phyloP scores from a whole-genome alignment of 1,139 yeast genomes.

The Yamadazyma taylorii region DNA sequence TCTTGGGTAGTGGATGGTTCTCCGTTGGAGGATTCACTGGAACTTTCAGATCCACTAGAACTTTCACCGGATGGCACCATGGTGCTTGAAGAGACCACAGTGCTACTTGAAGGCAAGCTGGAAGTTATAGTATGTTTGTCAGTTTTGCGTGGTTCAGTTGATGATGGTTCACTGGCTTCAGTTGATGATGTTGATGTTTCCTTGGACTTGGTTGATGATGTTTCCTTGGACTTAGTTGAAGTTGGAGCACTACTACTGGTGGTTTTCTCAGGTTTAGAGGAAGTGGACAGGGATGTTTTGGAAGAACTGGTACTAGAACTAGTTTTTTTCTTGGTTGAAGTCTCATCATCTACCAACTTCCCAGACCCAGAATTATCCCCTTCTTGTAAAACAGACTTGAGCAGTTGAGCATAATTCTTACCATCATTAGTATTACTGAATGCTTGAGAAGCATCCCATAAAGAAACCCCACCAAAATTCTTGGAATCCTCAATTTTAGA shows the following conservation, averaged over 20 bases:
- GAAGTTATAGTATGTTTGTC: neutral
- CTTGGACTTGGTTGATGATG: no score
- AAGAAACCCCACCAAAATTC: constrained; percentile 77
- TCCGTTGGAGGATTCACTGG: constrained; percentile 1
- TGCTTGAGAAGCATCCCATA: constrained; percentile 93
- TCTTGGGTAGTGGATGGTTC: neutral
- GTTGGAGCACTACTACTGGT: no score
- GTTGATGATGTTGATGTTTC: no score
- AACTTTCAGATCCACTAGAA: constrained; percentile 1
- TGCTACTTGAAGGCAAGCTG: neutral
- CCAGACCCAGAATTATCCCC: neutral
- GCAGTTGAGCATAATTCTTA: constrained; percentile 36
- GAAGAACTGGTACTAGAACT: constrained; percentile 1
- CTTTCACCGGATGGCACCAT: neutral
- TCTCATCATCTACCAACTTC: neutral
- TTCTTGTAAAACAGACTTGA: constrained; percentile 19
- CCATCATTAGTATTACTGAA: constrained; percentile 53
- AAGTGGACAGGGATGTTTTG: neutral
- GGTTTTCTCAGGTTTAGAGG: no score
- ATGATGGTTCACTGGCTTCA: no score
- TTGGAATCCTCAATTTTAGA: constrained; percentile 38
- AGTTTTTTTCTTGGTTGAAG: constrained; percentile 1
- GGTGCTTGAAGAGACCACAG: no score
- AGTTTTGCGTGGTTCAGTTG: no score
- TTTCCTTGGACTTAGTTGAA: no score